Evolutionary conservation across 129 eudicot species (phyloP).

Genomic region (Tanacetum coccineum): DNA sequence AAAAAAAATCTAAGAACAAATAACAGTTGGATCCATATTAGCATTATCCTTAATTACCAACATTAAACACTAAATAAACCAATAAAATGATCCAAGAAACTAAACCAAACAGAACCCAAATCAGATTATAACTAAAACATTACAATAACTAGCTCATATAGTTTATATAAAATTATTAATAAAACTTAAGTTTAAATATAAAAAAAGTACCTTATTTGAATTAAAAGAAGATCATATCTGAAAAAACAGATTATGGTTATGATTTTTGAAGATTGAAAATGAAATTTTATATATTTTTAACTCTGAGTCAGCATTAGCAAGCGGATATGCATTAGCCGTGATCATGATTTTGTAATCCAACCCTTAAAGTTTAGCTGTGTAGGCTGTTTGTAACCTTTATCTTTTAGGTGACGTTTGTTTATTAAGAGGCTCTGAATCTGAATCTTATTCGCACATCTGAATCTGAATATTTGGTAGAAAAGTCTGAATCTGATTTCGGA

Average conservation of each 20-base stretch:
- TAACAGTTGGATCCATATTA: constrained; percentile 23
- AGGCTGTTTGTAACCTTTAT: background rate
- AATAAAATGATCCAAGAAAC: constrained; percentile 16
- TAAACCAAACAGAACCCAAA: constrained; percentile 9
- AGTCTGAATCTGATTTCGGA: no score
- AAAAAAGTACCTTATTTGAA: constrained; percentile 10
- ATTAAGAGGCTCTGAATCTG: no score
- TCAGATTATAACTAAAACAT: constrained; percentile 8
- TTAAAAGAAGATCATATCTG: constrained; percentile 31
- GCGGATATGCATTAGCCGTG: constrained; percentile 32
- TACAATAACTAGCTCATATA: constrained; percentile 13
- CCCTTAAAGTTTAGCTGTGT: constrained; percentile 8
- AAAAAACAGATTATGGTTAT: constrained; percentile 8
- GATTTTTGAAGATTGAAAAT: constrained; percentile 22
- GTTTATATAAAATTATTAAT: background rate
- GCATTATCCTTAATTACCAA: background rate
- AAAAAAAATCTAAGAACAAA: background rate
- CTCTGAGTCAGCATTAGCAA: constrained; percentile 39
- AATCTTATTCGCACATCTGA: no score
- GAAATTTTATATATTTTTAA: constrained; percentile 24
- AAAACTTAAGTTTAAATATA: background rate
- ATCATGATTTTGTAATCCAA: constrained; percentile 1
- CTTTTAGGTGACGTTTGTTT: no score
- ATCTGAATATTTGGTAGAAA: no score
- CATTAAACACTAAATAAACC: constrained; percentile 11